phyloP scores from a whole-genome alignment of 2,329 filamentous ascomycete genomes.

The Paramyrothecium sp. region DNA sequence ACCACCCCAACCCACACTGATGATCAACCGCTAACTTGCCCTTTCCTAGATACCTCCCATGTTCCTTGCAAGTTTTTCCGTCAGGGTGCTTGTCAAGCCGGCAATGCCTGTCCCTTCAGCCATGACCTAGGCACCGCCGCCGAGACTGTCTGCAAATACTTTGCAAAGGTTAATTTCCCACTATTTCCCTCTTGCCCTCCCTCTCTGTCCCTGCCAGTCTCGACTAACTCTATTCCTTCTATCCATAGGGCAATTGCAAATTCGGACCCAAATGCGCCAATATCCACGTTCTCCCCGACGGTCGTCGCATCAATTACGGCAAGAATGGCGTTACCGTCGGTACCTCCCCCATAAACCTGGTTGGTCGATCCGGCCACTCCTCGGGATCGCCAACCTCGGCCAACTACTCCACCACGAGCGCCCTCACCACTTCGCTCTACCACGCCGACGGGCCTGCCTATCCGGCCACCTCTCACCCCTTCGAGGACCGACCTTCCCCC shows the following conservation, averaged over 20 bases:
- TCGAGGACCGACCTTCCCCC: slow-evolving; percentile 31
- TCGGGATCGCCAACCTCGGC: slow-evolving; percentile 40
- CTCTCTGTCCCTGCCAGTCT: slow-evolving; percentile 4
- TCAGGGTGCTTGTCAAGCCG: slow-evolving; percentile 93
- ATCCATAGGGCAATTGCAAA: slow-evolving; percentile 86
- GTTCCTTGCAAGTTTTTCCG: slow-evolving; percentile 99
- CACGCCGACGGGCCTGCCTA: slow-evolving; percentile 38
- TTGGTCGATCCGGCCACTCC: slow-evolving; percentile 58
- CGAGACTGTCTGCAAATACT: slow-evolving; percentile 97
- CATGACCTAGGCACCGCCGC: slow-evolving; percentile 84
- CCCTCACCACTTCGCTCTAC: slow-evolving; percentile 61
- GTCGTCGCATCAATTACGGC: slow-evolving; percentile 82
- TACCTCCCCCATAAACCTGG: slow-evolving; percentile 57
- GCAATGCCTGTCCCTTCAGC: slow-evolving; percentile 92
- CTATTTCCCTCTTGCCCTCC: slow-evolving; percentile 14
- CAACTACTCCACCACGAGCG: slow-evolving; percentile 59
- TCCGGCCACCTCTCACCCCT: slow-evolving; percentile 32
- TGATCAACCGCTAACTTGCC: slow-evolving; percentile 18
- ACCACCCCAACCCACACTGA: slow-evolving; percentile 15
- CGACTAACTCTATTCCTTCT: slow-evolving; percentile 5
- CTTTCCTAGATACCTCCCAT: slow-evolving; percentile 78
- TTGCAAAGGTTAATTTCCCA: slow-evolving; percentile 74
- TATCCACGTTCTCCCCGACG: slow-evolving; percentile 91
- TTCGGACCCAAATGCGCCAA: slow-evolving; percentile 98
- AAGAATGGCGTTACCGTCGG: slow-evolving; percentile 67